These are phyloP conservation scores for Colletotrichum lindemuthianum DNA, from an alignment of 2,329 filamentous ascomycete species.

Conservation along the genomic window DNA sequence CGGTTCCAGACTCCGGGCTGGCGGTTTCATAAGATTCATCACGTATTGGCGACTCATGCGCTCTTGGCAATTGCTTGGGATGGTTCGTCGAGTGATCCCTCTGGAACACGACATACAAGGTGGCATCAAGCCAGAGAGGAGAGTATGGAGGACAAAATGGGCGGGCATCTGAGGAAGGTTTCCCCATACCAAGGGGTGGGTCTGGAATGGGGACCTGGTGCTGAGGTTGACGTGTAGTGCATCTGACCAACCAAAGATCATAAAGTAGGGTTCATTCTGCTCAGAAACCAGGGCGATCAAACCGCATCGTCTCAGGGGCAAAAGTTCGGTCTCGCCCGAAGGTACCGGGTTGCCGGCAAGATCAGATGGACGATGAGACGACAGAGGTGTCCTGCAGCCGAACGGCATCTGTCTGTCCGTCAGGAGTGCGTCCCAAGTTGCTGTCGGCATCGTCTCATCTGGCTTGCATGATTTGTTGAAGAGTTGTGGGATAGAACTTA, in stretches of 20 bases:
- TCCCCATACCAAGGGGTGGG: neutral
- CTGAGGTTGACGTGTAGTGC: constrained; percentile 11
- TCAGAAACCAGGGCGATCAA: constrained; percentile 19
- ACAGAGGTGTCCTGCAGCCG: neutral
- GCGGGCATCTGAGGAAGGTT: constrained; percentile 10
- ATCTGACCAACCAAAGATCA: constrained; percentile 1
- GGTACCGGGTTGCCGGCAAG: neutral
- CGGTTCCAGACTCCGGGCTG: neutral
- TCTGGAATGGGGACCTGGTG: neutral
- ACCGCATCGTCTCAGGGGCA: constrained; percentile 28
- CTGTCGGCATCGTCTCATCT: constrained; percentile 17
- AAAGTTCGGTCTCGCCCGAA: constrained; percentile 16
- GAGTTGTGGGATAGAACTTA: no score
- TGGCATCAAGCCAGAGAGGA: neutral
- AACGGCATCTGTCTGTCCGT: neutral
- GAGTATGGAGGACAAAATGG: constrained; percentile 12
- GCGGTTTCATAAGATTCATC: constrained; percentile 5
- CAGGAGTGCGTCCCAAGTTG: neutral
- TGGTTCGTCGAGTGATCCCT: constrained; percentile 18
- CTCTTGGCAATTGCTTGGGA: constrained; percentile 13
- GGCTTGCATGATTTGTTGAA: neutral
- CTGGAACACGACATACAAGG: constrained; percentile 1
- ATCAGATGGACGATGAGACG: constrained; percentile 3
- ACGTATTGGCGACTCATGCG: constrained; percentile 15
- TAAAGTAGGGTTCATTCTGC: no score